phyloP scores from a whole-genome alignment of 768 basidiomycete genomes.

The Hydnomerulius pinastri region DNA sequence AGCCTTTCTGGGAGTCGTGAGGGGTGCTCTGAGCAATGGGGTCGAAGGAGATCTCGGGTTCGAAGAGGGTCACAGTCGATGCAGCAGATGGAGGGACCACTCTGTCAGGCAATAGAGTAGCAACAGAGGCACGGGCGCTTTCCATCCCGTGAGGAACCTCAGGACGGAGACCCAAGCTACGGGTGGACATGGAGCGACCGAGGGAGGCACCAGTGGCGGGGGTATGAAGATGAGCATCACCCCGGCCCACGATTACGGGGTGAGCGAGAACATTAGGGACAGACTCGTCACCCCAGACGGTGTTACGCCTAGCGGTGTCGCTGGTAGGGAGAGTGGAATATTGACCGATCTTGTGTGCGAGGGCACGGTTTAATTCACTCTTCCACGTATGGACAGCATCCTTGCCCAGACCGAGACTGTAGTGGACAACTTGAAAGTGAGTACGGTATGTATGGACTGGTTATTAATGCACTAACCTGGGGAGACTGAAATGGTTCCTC shows the following conservation, averaged over 20 bases:
- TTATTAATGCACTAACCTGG: conserved; percentile 50
- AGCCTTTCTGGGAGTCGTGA: conserved; percentile 42
- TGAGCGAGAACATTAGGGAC: conserved; percentile 31
- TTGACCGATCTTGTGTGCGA: conserved; percentile 45
- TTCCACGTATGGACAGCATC: conserved; percentile 59
- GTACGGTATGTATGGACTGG: background rate
- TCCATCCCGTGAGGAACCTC: conserved; percentile 52
- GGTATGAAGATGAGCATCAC: conserved; percentile 28
- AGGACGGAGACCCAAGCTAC: conserved; percentile 47
- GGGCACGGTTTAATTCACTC: conserved; percentile 52
- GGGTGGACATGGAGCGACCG: conserved; percentile 43
- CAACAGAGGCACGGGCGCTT: conserved; percentile 54
- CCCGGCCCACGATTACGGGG: conserved; percentile 43
- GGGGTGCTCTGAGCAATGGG: conserved; percentile 61
- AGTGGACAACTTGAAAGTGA: conserved; percentile 1
- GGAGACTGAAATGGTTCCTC: conserved; percentile 65
- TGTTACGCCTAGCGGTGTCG: conserved; percentile 47
- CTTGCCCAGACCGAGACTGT: conserved; percentile 64
- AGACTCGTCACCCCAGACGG: conserved; percentile 46
- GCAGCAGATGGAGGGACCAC: conserved; percentile 51
- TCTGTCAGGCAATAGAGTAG: conserved; percentile 39
- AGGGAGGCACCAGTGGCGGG: conserved; percentile 20
- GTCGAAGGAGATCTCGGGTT: conserved; percentile 32
- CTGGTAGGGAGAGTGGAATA: conserved; percentile 42
- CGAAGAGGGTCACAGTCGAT: conserved; percentile 64